Base-by-base conservation (phyloP, 1,284 basidiomycete species). In the Moniliella sp. region DNA sequence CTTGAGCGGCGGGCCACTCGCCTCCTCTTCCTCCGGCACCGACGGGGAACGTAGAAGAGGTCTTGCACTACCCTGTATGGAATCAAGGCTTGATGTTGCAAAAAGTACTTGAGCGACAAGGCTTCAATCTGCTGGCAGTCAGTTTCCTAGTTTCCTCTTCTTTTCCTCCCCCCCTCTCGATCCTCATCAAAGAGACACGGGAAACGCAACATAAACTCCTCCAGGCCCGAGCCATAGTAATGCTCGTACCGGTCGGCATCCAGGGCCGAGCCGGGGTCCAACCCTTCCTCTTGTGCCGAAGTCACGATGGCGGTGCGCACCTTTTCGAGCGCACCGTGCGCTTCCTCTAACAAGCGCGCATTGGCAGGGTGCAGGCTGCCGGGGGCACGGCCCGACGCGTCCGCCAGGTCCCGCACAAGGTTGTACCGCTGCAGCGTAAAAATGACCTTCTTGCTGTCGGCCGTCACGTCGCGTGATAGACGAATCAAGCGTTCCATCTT, bases 381-480 rank as follows among this genome's bases (percentile, higher is more conserved):
- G 7, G 8, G 8, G 18, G 37, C 8, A 8, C 4, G 1, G 10
- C 25, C 19, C n/a, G 7, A 26, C 30, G 19, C 29, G 25, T 3
- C n/a, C 35, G 9, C 26, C 1, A 3, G n/a, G 14, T 2, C 29
- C 18, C 12, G 25, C 19, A 4, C 31, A 27, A 1, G 21, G 21
- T 23, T 23, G 21, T 40, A 66, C 26, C 84, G 76, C 54, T 93
- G 88, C 3, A 94, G 68, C 30, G 82, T 74, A 53, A 94, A 94
- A 42, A 97, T 94, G 51, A 76, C 68, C 62, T 82, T 86, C 61
- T 97, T 97, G 28, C 83, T 83, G n/a, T 79, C 67, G 43, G 74
- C 78, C 10, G 86, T 94, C 42, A 83, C 71, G 59, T 91, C 84
- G 18, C 88, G 62, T 4, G 67, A 68, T 5, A 62, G 38, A 69